Evolutionary conservation across 164 flowering plant species (phyloP).

Genomic region (Chloranthus sessilifolius): DNA sequence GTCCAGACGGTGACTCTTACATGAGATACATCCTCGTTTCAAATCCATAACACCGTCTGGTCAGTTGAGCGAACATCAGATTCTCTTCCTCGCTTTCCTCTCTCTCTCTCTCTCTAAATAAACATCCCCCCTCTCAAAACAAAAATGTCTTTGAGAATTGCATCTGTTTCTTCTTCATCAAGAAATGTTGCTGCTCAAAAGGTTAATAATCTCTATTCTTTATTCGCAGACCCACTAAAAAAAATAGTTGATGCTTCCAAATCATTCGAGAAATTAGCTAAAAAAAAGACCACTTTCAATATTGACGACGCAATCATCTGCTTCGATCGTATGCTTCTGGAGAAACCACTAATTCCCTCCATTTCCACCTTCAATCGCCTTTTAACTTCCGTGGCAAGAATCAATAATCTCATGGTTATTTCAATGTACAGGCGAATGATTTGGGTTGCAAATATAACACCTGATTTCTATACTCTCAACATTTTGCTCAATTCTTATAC

Average conservation of each 20-base stretch:
- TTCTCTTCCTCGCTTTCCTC: too few relatives aligned
- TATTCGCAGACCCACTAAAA: background rate
- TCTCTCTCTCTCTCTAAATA: too few relatives aligned
- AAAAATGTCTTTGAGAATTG: conserved; percentile 1
- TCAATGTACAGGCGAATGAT: conserved; percentile 10
- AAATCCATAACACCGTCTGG: too few relatives aligned
- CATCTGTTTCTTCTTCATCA: background rate
- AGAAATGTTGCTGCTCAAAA: background rate
- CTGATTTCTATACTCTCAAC: conserved; percentile 9
- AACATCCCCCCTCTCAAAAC: too few relatives aligned
- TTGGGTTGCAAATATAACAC: background rate
- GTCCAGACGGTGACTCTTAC: too few relatives aligned
- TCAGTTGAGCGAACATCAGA: too few relatives aligned
- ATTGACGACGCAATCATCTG: background rate
- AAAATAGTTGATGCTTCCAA: background rate
- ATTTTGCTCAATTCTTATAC: conserved; percentile 16
- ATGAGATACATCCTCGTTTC: too few relatives aligned
- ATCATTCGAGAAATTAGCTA: background rate
- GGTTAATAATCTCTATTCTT: background rate
- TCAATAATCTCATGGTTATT: background rate
- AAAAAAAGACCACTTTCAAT: background rate
- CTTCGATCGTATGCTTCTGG: conserved; percentile 3
- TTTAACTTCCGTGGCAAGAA: conserved; percentile 6
- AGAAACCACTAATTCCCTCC: conserved; percentile 14
- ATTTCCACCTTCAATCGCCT: conserved; percentile 8